Evolutionary conservation across 1,284 basidiomycete species (phyloP), one percentile per base, ranked within the genome.

Genomic region (Heterobasidion parviporum): DNA sequence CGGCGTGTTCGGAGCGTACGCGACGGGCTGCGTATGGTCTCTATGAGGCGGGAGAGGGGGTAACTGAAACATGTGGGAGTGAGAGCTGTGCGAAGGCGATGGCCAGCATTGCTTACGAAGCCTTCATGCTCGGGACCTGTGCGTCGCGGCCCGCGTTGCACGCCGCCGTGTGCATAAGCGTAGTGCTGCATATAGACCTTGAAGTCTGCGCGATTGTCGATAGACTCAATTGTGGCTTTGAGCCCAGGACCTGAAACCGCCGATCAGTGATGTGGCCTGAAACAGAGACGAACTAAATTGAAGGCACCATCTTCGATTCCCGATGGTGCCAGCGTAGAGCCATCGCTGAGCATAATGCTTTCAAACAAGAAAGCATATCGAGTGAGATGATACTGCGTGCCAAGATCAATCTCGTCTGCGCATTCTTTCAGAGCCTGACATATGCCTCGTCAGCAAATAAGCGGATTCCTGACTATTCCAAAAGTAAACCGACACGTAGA

Each of bases 131-230:
- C 77, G 6, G 90, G 90, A 4, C 91, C 92, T 60, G 93, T 90
- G 62, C 92, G 75, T 57, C 89, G 77, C 16, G 88, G 91, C 9
- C 88, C 91, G 52, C 83, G 79, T 14, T 80, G 73, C 45, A 65
- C 68, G 55, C 77, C 75, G 2, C 83, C 92, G 59, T 91, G 88
- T 6, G 92, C 92, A 61, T 85, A 89, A 1, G 91, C 87, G 67
- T 97, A 99, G 67, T 97, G 94, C 68, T 97, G 91, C 94, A 99
- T 97, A 70, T 90, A 99, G 18, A 82, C 82, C 72, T 91, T 96
- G 74, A 99, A 99, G 72, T 99, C 97, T 45, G 84, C 78, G 32
- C 93, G 83, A 65, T 95, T 95, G 72, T 99, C 96, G 63, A 99
- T 97, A 8, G 82, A 79, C 68, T 98, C 94, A 56, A 91, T 88